phyloP scores from a whole-genome alignment of 768 basidiomycete species.

The Mycena chlorophos region DNA sequence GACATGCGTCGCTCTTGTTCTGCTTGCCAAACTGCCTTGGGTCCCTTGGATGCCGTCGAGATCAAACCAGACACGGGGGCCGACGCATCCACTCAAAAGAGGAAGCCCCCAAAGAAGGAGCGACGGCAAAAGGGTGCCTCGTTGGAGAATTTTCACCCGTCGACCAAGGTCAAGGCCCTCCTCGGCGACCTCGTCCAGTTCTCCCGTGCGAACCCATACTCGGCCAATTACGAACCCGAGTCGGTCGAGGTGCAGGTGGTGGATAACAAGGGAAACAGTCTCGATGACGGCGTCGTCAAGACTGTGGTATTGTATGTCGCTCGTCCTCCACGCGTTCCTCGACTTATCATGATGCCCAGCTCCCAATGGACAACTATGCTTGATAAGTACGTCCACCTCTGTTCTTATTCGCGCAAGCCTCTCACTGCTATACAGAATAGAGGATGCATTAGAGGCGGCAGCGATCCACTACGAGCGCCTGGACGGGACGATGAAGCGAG shows the following conservation, averaged over 20 bases:
- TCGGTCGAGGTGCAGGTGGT: constrained; percentile 75
- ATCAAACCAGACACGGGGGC: constrained; percentile 60
- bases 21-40: constrained; percentile 71
- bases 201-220: constrained; percentile 83
- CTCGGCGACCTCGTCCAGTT: constrained; percentile 77
- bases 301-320: constrained; percentile 96
- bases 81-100: constrained; percentile 50
- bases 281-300: constrained; percentile 76
- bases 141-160: constrained; percentile 64
- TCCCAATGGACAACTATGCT: constrained; percentile 96
- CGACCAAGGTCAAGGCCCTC: constrained; percentile 87
- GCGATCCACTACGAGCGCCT: constrained; percentile 88
- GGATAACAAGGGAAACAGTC: constrained; percentile 67
- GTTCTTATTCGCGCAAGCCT: neutral
- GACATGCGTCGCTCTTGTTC: constrained; percentile 68
- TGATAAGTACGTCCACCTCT: constrained; percentile 63
- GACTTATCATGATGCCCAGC: constrained; percentile 52
- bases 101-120: constrained; percentile 64
- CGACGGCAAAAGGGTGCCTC: constrained; percentile 57
- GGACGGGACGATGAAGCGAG: constrained; percentile 98
- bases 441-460: constrained; percentile 82
- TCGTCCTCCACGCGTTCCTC: constrained; percentile 7
- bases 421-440: constrained; percentile 53
- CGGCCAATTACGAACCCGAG: constrained; percentile 79
- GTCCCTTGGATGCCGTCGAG: constrained; percentile 77